These are phyloP conservation scores for Fraxinus angustifolia DNA, from an alignment of 305 asterid genomes.

Conservation along the genomic window DNA sequence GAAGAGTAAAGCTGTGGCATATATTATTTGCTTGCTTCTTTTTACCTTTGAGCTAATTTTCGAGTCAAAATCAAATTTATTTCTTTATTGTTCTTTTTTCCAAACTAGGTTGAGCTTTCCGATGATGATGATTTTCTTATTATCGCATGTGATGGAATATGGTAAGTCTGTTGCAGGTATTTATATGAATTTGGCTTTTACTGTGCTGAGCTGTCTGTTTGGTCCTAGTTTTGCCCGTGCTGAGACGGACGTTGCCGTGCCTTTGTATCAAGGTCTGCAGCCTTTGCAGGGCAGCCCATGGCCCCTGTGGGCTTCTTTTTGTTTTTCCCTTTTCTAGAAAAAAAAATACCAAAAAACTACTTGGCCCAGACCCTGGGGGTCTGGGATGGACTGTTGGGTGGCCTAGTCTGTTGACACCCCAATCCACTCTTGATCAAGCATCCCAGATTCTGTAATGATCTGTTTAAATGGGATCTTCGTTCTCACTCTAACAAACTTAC, in stretches of 20 bases:
- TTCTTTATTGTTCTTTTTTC: constrained; percentile 19
- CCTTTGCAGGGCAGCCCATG: not conserved
- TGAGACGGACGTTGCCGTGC: not conserved
- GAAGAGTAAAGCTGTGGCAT: not conserved
- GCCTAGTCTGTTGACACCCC: not conserved
- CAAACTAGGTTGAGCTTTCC: constrained; percentile 63
- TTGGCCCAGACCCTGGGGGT: not conserved
- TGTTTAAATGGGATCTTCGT: not conserved
- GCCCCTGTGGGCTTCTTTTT: not conserved
- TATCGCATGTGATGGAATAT: constrained; percentile 97
- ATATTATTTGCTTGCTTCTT: not conserved
- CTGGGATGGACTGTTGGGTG: not conserved
- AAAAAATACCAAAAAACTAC: not conserved
- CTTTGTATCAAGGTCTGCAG: not conserved
- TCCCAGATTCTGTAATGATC: not conserved
- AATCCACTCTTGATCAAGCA: not conserved
- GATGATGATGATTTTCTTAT: constrained; percentile 84
- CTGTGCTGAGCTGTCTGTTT: constrained; percentile 1
- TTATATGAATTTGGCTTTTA: constrained; percentile 3
- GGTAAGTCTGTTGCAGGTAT: constrained; percentile 47
- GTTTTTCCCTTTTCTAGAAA: not conserved
- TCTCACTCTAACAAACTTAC: not conserved
- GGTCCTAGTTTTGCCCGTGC: not conserved
- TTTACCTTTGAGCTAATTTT: constrained; percentile 7
- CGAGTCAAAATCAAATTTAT: constrained; percentile 18